These are phyloP conservation scores for Tricholoma matsutake DNA, from an alignment of 768 basidiomycete genomes.

Conservation along the genomic window DNA sequence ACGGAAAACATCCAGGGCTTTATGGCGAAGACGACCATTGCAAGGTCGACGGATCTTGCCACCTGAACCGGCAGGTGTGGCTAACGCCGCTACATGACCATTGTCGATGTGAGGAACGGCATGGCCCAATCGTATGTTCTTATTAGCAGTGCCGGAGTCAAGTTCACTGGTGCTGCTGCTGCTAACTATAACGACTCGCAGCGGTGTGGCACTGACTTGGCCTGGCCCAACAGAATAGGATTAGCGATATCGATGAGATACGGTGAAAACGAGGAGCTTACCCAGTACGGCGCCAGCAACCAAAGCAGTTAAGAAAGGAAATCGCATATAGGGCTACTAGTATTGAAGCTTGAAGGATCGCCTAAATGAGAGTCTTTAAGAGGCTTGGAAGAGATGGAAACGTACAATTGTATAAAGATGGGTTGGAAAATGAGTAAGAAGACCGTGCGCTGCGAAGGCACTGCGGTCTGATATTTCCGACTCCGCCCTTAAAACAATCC, in stretches of 20 bases:
- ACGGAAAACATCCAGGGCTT: constrained; percentile 50
- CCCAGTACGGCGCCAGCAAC: constrained; percentile 35
- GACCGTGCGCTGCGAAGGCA: no score
- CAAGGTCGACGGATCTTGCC: constrained; percentile 18
- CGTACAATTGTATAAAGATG: constrained; percentile 6
- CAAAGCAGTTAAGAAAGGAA: constrained; percentile 21
- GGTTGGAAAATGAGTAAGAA: background rate
- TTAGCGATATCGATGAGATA: background rate
- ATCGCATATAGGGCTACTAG: no score
- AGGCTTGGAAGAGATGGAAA: constrained; percentile 2
- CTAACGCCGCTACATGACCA: constrained; percentile 19
- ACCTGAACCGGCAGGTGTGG: constrained; percentile 7
- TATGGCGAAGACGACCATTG: constrained; percentile 40
- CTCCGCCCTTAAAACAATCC: constrained; percentile 2
- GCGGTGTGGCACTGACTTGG: constrained; percentile 47
- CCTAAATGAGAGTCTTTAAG: constrained; percentile 2
- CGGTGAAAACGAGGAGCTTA: constrained; percentile 15
- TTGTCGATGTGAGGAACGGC: constrained; percentile 29
- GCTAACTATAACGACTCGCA: constrained; percentile 41
- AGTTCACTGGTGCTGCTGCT: constrained; percentile 12
- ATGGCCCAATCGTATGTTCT: constrained; percentile 36
- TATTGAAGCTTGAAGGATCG: no score
- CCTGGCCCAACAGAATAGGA: constrained; percentile 11
- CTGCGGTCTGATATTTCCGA: constrained; percentile 9
- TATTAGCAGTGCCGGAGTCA: background rate